Evolutionary conservation across 148 eudicot species (phyloP).

Genomic region (Oxyria digyna): DNA sequence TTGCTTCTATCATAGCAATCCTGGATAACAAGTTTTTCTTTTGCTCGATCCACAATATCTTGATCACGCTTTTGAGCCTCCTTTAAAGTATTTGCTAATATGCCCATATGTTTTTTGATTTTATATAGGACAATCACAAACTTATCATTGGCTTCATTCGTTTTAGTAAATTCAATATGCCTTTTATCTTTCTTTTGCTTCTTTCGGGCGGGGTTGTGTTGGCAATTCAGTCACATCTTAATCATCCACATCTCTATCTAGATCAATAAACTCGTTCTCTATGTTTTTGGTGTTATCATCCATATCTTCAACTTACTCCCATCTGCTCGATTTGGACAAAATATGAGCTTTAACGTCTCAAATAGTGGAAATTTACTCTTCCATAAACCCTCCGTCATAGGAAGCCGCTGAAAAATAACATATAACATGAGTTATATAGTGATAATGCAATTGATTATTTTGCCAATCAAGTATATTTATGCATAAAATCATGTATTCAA

Average conservation of each 20-base stretch:
- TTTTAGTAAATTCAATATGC: too few species aligned
- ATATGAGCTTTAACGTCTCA: not conserved
- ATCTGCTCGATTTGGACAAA: not conserved
- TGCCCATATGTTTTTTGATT: not conserved
- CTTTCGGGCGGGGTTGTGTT: not conserved
- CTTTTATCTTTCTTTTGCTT: not conserved
- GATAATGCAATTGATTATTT: too few species aligned
- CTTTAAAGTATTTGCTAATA: not conserved
- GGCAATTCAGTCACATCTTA: not conserved
- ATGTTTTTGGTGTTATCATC: not conserved
- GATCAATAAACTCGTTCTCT: not conserved
- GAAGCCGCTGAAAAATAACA: too few species aligned
- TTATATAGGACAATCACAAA: not conserved
- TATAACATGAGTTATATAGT: too few species aligned
- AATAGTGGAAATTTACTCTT: not conserved
- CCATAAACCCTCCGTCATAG: too few species aligned
- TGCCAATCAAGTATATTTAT: too few species aligned
- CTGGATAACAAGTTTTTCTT: not conserved
- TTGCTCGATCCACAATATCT: not conserved
- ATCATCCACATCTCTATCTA: not conserved
- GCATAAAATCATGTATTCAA: too few species aligned
- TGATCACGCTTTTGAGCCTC: not conserved
- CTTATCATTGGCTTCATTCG: not conserved
- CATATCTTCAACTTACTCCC: not conserved
- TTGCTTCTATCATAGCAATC: not conserved